These are phyloP conservation scores for Alternaria metachromatica DNA, from an alignment of 2,329 filamentous ascomycete species.

Conservation along the genomic window DNA sequence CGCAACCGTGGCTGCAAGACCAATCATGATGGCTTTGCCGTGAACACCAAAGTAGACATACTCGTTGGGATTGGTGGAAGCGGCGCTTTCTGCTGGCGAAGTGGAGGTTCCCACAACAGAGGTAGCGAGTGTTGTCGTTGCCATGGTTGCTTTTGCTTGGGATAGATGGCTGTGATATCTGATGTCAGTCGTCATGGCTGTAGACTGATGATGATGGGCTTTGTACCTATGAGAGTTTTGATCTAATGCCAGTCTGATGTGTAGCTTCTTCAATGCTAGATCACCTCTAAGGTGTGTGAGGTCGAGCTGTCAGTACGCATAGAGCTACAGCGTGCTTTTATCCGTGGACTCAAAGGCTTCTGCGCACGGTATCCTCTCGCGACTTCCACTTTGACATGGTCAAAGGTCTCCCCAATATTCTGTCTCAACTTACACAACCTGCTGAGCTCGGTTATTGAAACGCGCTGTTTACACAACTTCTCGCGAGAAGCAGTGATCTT, in stretches of 20 bases:
- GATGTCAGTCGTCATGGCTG: neutral
- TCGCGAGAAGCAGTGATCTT: too few relatives aligned
- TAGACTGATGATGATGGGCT: neutral
- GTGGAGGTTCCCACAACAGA: neutral
- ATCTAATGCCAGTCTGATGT: neutral
- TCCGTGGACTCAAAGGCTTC: neutral
- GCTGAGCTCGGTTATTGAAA: neutral
- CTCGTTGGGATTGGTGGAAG: neutral
- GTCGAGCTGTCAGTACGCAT: neutral
- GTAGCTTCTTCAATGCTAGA: neutral
- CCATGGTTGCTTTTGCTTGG: neutral
- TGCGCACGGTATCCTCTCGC: neutral
- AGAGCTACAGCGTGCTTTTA: neutral
- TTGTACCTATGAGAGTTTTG: too few relatives aligned
- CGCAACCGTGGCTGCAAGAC: neutral
- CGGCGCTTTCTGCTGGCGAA: neutral
- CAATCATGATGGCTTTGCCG: neutral
- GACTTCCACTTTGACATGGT: neutral
- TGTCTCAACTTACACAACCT: neutral
- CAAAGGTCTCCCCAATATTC: neutral
- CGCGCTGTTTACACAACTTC: neutral
- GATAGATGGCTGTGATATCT: neutral
- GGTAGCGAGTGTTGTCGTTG: neutral
- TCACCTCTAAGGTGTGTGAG: too few relatives aligned
- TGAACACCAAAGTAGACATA: neutral